These are phyloP conservation scores for Loxodes magnus DNA, from an alignment of 73 alveolate species.

Conservation along the genomic window DNA sequence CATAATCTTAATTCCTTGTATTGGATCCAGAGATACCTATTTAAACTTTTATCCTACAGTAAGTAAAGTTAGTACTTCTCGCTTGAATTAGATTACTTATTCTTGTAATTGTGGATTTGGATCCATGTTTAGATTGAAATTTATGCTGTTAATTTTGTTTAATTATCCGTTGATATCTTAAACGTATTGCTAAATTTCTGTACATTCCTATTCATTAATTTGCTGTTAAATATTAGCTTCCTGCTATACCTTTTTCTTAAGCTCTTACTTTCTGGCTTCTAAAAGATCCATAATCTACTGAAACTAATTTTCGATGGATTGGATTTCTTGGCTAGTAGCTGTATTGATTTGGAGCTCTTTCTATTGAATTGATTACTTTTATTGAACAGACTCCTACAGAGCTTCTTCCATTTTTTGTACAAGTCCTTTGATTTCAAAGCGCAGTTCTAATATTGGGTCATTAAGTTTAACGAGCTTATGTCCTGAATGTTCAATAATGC, in stretches of 20 bases:
- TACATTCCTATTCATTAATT: no score
- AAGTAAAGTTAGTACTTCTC: slow-evolving; percentile 2
- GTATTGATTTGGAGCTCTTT: background rate
- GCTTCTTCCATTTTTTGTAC: slow-evolving; percentile 4
- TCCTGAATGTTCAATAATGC: slow-evolving; percentile 57
- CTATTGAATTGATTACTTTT: background rate
- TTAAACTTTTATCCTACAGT: background rate
- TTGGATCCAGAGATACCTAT: slow-evolving; percentile 1
- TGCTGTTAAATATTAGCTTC: no score
- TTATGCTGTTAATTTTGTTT: background rate
- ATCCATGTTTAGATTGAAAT: background rate
- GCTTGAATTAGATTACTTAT: background rate
- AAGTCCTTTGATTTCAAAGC: slow-evolving; percentile 6
- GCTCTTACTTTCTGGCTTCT: background rate
- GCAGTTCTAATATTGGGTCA: slow-evolving; percentile 27
- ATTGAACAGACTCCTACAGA: background rate
- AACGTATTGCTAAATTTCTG: background rate
- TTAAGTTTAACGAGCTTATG: slow-evolving; percentile 56
- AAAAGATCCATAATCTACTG: background rate
- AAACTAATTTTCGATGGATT: slow-evolving; percentile 1
- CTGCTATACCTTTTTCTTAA: slow-evolving; percentile 2
- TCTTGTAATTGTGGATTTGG: background rate
- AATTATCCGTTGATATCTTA: background rate
- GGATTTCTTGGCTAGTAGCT: background rate
- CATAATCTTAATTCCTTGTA: background rate